These are phyloP conservation scores for Sarcomyxa edulis DNA, from an alignment of 768 basidiomycete genomes.

Conservation along the genomic window DNA sequence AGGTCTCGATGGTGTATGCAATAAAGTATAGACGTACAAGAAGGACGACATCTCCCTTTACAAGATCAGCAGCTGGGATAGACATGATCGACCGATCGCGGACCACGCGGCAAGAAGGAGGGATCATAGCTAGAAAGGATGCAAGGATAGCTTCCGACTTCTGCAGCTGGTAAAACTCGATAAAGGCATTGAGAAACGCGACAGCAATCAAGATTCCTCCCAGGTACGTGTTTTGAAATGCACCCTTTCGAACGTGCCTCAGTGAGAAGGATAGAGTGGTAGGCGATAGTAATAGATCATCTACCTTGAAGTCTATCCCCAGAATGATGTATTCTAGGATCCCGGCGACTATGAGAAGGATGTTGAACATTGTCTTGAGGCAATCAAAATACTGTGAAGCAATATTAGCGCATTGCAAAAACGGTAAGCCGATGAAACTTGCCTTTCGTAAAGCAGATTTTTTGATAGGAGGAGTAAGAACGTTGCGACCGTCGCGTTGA, in stretches of 20 bases:
- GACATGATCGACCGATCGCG: slow-evolving; percentile 50
- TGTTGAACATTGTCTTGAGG: slow-evolving; percentile 59
- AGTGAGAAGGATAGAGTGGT: slow-evolving; percentile 4
- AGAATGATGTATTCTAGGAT: slow-evolving; percentile 62
- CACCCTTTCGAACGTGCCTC: slow-evolving; percentile 30
- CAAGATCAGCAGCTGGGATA: slow-evolving; percentile 56
- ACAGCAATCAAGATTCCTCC: slow-evolving; percentile 65
- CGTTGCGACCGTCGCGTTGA: slow-evolving; percentile 52
- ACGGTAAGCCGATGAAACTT: slow-evolving; percentile 9
- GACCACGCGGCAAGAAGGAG: slow-evolving; percentile 59
- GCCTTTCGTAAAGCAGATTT: slow-evolving; percentile 64
- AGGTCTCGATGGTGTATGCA: slow-evolving; percentile 2
- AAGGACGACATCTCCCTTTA: slow-evolving; percentile 63
- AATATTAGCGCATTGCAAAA: slow-evolving; percentile 6
- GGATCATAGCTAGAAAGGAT: slow-evolving; percentile 71
- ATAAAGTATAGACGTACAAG: slow-evolving; percentile 31
- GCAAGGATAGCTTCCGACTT: slow-evolving; percentile 71
- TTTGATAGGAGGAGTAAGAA: slow-evolving; percentile 64
- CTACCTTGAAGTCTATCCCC: slow-evolving; percentile 57
- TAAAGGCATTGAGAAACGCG: slow-evolving; percentile 64
- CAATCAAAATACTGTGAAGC: slow-evolving; percentile 54
- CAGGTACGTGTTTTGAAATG: slow-evolving; percentile 63
- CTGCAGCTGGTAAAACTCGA: slow-evolving; percentile 70
- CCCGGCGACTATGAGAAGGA: slow-evolving; percentile 62
- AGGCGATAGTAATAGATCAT: slow-evolving; percentile 2